Evolutionary conservation across 208 protist species (phyloP), one percentile per base, ranked within the genome.

Genomic region (Borovskyia barvae): DNA sequence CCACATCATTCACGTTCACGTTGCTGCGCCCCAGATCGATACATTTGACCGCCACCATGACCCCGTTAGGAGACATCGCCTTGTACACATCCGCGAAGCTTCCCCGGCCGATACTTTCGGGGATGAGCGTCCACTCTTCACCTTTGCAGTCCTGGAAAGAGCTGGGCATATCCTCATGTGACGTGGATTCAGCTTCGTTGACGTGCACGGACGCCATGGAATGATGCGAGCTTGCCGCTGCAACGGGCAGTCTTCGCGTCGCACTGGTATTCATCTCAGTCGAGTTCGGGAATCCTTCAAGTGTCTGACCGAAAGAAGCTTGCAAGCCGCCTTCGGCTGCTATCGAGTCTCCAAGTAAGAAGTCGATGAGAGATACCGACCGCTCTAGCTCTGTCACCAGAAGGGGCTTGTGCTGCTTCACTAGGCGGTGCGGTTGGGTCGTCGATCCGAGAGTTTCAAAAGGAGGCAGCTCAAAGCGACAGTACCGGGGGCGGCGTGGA

Each of bases 41-140:
- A 43, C 72, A 83, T 64, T 83, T 80, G 52, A 79, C 35, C 7
- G 77, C 77, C 55, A 71, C 63, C 15, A 83, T 49, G 2, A 60
- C 57, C 17, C 77, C 72, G 14, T 54, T 32, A 6, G 62, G 17
- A 9, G 66, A 73, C 40, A 83, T 51, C n/a, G 36, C 71, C 45
- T 62, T 60, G 69, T 74, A 83, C 9, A 80, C 77, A 12, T 72
- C 54, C 29, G 72, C 73, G 41, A 80, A 83, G 49, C 65, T 56
- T 9, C 77, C 72, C 12, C 55, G 35, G 26, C 72, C 77, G 12
- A 83, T 47, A 29, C 62, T 37, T 3, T 57, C 12, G 8, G 62
- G 66, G 39, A 75, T 52, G 30, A 70, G 68, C 22, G 49, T 48
- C 72, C 72, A 80, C 42, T 19, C 8, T 25, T 66, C 61, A 3